These are phyloP conservation scores for Opeltia flavorubescens DNA, from an alignment of 495 filamentous ascomycete species.

Conservation along the genomic window DNA sequence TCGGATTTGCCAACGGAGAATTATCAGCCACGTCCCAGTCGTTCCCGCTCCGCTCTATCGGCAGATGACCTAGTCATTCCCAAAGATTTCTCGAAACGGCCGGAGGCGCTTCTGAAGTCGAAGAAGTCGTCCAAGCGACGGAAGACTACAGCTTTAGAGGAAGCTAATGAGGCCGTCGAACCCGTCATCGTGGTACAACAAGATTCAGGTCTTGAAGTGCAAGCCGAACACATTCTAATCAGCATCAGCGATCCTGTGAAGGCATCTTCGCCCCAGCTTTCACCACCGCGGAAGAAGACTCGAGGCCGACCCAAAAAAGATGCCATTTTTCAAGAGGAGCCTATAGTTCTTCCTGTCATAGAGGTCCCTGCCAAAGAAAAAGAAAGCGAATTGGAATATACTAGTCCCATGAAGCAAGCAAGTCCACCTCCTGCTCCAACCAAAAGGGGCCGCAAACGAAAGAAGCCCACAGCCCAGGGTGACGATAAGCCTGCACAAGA, in stretches of 20 bases:
- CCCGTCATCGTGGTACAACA: not conserved
- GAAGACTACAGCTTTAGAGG: conserved; percentile 12
- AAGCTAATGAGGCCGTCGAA: conserved; percentile 5
- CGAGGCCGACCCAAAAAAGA: conserved; percentile 16
- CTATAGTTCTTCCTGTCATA: not conserved
- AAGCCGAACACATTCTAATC: not conserved
- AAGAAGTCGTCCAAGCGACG: conserved; percentile 8
- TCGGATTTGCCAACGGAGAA: conserved; percentile 16
- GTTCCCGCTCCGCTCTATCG: conserved; percentile 7
- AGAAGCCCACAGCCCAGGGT: conserved; percentile 18
- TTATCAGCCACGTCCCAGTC: conserved; percentile 18
- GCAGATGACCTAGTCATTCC: conserved; percentile 9
- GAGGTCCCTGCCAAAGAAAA: not conserved
- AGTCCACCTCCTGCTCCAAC: conserved; percentile 17
- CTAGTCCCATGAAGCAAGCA: not conserved
- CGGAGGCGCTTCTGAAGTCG: conserved; percentile 11
- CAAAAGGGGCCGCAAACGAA: conserved; percentile 34
- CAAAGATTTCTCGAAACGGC: conserved; percentile 16
- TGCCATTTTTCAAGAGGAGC: conserved; percentile 1
- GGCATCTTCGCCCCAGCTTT: not conserved
- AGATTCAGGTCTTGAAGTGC: not conserved
- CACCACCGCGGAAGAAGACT: conserved; percentile 13
- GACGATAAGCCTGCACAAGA: not conserved
- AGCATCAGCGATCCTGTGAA: not conserved
- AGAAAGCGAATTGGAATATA: not conserved